Conservation (phyloP, 129 eudicot species). For the Flaveria brownii region DNA sequence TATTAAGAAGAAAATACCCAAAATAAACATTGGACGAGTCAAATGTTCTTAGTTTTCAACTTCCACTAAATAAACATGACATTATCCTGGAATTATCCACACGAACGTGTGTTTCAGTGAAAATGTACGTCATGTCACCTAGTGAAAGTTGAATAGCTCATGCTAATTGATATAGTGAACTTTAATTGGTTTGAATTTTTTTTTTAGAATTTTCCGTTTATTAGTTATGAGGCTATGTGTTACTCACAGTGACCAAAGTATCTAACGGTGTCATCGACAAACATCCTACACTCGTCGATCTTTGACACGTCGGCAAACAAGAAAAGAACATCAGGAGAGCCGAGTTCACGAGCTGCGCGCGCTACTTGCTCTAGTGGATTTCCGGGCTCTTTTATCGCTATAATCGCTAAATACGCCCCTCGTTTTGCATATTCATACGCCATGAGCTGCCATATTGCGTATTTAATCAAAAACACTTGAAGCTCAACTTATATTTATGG, state of each 20-base stretch:
- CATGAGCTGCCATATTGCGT: constrained; percentile 33
- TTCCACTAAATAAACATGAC: too few relatives aligned
- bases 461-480: background rate
- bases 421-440: constrained; percentile 48
- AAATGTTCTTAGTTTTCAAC: too few relatives aligned
- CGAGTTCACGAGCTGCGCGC: constrained; percentile 37
- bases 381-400: constrained; percentile 37
- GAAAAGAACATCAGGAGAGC: constrained; percentile 47
- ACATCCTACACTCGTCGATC: constrained; percentile 38
- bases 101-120: too few relatives aligned
- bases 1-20: too few relatives aligned
- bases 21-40: too few relatives aligned
- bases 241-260: constrained; percentile 45
- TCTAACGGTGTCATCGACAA: constrained; percentile 35
- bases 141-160: too few relatives aligned
- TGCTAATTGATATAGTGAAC: too few relatives aligned
- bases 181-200: too few relatives aligned
- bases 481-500: background rate
- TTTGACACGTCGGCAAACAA: constrained; percentile 50
- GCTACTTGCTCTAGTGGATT: constrained; percentile 46
- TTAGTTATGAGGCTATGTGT: background rate
- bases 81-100: too few relatives aligned
- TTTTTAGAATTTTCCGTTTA: too few relatives aligned
- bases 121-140: too few relatives aligned
- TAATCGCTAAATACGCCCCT: constrained; percentile 42